A percentile compares a stretch with the other conserved stretches of the same genome.
phyloP scores from a whole-genome alignment of 1,139 yeast species.

The Debaryomyces psychrophilus region DNA sequence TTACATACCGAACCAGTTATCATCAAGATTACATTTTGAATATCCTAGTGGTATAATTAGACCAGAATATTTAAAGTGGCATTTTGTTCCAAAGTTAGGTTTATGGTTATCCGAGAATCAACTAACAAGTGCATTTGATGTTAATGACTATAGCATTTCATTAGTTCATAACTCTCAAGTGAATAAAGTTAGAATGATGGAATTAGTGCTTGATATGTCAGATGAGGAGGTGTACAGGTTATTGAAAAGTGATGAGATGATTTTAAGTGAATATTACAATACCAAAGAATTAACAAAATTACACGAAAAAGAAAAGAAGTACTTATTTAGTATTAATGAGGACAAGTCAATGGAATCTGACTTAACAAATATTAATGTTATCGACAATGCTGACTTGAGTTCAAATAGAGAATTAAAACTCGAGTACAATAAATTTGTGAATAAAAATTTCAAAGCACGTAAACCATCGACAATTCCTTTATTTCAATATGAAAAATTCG shows the following conservation, averaged over 20 bases:
- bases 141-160: constrained; percentile 22
- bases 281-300: constrained; percentile 19
- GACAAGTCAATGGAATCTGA: neutral
- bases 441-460: constrained; percentile 22
- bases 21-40: constrained; percentile 28
- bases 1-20: constrained; percentile 29
- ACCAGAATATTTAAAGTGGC: constrained; percentile 29
- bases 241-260: constrained; percentile 18
- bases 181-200: constrained; percentile 14
- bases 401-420: constrained; percentile 14
- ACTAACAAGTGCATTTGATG: constrained; percentile 23
- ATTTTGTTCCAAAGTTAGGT: constrained; percentile 29
- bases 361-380: constrained; percentile 21
- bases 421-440: constrained; percentile 22
- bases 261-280: constrained; percentile 23
- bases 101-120: constrained; percentile 32
- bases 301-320: constrained; percentile 21
- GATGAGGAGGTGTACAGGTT: constrained; percentile 22
- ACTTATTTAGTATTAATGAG: constrained; percentile 15
- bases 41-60: constrained; percentile 28
- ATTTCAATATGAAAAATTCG: constrained; percentile 28
- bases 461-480: constrained; percentile 28
- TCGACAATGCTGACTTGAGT: constrained; percentile 20
- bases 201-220: constrained; percentile 16
- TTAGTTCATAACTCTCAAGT: constrained; percentile 14